Percentiles rank a stretch among this genome's conserved stretches.
Evolutionary conservation across 192 early-diverging fungal genomes (phyloP).

Genomic region (Gigaspora rosea): DNA sequence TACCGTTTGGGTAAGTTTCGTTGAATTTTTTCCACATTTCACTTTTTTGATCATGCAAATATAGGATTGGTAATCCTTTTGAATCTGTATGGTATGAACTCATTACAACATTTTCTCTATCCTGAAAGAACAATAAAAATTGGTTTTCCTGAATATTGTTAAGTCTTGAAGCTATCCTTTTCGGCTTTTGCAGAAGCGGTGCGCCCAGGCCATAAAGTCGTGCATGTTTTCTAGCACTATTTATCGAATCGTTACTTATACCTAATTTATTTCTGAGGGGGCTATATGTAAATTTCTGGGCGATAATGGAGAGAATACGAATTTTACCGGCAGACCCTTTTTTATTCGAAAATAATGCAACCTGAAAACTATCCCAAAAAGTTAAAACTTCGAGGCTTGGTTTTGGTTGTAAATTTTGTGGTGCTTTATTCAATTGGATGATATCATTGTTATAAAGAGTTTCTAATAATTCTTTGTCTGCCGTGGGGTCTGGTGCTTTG

Average conservation of each 20-base stretch:
- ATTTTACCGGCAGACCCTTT: background rate
- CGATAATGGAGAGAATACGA: background rate
- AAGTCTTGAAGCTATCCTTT: background rate
- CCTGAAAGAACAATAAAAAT: background rate
- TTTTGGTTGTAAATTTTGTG: background rate
- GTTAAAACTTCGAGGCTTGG: background rate
- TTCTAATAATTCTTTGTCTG: too few species aligned
- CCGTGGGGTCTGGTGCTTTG: background rate
- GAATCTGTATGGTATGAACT: background rate
- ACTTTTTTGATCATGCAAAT: constrained; percentile 2
- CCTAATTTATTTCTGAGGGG: background rate
- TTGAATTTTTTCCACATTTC: background rate
- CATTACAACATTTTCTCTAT: constrained; percentile 3
- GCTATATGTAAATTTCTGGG: background rate
- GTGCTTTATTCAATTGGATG: too few species aligned
- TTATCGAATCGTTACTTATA: background rate
- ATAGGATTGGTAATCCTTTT: background rate
- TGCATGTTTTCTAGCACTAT: background rate
- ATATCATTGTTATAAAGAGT: too few species aligned
- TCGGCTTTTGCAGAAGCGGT: background rate
- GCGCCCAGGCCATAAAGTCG: background rate
- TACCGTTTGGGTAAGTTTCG: background rate
- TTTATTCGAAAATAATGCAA: background rate
- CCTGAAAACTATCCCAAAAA: background rate
- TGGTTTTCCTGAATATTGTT: background rate